These are phyloP conservation scores for Panicum virgatum DNA, from an alignment of 202 grass and related monocot genomes.

Conservation along the genomic window DNA sequence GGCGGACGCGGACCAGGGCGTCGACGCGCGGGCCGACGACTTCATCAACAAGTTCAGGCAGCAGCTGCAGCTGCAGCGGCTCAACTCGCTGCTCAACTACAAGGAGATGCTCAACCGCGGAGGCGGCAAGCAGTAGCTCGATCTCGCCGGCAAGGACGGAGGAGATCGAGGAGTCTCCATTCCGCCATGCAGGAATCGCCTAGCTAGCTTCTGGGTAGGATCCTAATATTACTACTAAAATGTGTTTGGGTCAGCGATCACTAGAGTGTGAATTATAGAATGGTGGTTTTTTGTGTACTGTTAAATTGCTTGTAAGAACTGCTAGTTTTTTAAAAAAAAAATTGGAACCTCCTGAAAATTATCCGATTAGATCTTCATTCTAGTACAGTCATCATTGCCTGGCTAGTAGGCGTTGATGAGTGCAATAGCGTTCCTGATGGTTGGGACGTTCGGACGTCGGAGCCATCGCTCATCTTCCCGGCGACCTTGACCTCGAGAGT, in stretches of 20 bases:
- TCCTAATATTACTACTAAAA: background rate
- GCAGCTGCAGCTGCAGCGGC: conserved; percentile 80
- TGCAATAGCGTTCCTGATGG: background rate
- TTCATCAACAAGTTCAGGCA: conserved; percentile 90
- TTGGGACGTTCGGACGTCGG: conserved; percentile 30
- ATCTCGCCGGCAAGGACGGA: background rate
- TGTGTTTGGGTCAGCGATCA: background rate
- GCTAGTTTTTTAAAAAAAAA: background rate
- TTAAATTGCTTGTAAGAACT: background rate
- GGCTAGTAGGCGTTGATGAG: background rate
- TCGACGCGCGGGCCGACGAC: conserved; percentile 78
- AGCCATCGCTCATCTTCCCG: background rate
- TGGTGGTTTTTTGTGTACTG: background rate
- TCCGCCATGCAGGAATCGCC: background rate
- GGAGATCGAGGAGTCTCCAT: background rate
- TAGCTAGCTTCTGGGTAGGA: conserved; percentile 3
- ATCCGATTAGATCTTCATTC: background rate
- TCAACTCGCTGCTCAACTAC: conserved; percentile 77
- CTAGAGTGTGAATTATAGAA: background rate
- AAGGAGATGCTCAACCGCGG: conserved; percentile 56
- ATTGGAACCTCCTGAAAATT: background rate
- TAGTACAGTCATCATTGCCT: background rate
- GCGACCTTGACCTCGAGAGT: background rate
- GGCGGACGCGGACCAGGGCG: conserved; percentile 29
- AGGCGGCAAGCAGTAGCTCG: conserved; percentile 18